Evolutionary conservation across 2,329 filamentous ascomycete species (phyloP).

Genomic region (Colletotrichum neosansevieriae): DNA sequence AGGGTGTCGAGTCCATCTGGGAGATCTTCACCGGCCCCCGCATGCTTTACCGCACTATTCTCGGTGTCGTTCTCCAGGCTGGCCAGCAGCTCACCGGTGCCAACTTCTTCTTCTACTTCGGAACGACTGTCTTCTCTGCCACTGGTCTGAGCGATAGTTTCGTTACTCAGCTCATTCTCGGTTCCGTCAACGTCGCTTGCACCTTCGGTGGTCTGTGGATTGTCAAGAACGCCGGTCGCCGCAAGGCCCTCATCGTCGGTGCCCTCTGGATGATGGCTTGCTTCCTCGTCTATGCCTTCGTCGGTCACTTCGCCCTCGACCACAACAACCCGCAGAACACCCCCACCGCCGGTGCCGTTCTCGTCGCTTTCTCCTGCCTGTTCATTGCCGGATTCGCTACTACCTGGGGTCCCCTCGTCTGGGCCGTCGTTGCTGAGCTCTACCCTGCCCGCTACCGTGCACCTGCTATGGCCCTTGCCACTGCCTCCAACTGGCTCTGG

Average conservation of each 20-base stretch:
- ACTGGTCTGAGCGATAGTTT: slow-evolving; percentile 75
- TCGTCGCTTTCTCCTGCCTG: slow-evolving; percentile 77
- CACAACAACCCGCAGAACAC: slow-evolving; percentile 56
- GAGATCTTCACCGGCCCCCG: slow-evolving; percentile 77
- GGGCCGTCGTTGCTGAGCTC: slow-evolving; percentile 74
- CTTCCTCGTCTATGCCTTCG: slow-evolving; percentile 62
- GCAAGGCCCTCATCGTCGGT: slow-evolving; percentile 72
- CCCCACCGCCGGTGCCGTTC: slow-evolving; percentile 65
- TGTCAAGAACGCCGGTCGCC: slow-evolving; percentile 74
- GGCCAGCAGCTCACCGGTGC: slow-evolving; percentile 77
- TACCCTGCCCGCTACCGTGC: slow-evolving; percentile 70
- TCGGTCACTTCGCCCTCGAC: slow-evolving; percentile 60
- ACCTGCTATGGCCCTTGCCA: slow-evolving; percentile 67
- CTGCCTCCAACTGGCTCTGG: slow-evolving; percentile 72
- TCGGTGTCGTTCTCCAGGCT: slow-evolving; percentile 73
- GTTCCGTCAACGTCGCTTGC: slow-evolving; percentile 74
- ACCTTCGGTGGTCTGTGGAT: slow-evolving; percentile 75
- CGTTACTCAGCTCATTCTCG: slow-evolving; percentile 75
- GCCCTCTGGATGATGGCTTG: slow-evolving; percentile 71
- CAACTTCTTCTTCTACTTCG: slow-evolving; percentile 78
- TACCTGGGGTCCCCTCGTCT: slow-evolving; percentile 78
- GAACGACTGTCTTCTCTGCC: slow-evolving; percentile 73
- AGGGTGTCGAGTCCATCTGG: slow-evolving; percentile 58
- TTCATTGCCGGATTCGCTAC: slow-evolving; percentile 76
- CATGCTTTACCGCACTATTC: slow-evolving; percentile 73